Evolutionary conservation across 495 filamentous ascomycete genomes (phyloP).

Genomic region (Trichoderma gamsii): DNA sequence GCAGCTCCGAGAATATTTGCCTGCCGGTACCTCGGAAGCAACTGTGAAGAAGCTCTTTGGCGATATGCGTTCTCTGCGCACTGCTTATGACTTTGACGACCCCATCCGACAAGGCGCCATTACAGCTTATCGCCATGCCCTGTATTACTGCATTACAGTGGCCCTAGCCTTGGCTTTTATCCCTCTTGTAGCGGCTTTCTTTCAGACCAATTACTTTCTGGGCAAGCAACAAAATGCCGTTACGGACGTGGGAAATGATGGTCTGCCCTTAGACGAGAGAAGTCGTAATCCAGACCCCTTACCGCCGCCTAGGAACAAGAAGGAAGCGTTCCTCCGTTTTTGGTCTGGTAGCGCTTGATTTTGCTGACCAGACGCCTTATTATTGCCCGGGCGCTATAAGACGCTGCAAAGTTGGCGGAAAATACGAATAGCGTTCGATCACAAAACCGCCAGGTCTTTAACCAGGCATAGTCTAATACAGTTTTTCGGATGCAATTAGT

Average conservation of each 20-base stretch:
- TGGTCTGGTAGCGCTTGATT: background rate
- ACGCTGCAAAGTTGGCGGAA: too few species aligned
- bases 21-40: background rate
- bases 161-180: constrained; percentile 4
- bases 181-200: constrained; percentile 14
- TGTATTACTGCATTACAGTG: background rate
- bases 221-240: constrained; percentile 15
- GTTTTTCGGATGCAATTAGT: too few species aligned
- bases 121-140: background rate
- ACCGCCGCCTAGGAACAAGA: background rate
- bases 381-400: too few species aligned
- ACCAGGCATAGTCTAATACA: too few species aligned
- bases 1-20: background rate
- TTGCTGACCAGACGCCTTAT: too few species aligned
- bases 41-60: background rate
- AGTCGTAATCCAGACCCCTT: background rate
- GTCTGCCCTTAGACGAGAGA: background rate
- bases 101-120: constrained; percentile 10
- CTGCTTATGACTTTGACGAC: constrained; percentile 6
- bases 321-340: background rate
- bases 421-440: too few species aligned
- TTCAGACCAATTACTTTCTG: constrained; percentile 8
- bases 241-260: constrained; percentile 12
- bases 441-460: too few species aligned
- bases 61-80: background rate